Percentiles rank a stretch among this genome's conserved stretches.
Conservation (phyloP, 306 rosid genomes). For the Comarum palustre region DNA sequence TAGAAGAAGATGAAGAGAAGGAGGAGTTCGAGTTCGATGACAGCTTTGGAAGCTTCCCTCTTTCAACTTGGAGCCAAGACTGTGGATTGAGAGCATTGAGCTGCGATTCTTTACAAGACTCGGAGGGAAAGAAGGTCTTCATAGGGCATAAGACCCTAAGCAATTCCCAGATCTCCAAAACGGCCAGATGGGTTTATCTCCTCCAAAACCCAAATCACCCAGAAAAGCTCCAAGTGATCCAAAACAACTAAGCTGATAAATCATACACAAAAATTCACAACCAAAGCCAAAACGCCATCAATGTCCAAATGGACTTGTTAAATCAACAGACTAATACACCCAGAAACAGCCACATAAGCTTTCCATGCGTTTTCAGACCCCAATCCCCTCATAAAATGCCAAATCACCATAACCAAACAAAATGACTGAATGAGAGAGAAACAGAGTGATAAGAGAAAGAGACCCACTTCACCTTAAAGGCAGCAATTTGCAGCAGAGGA, state of each 20-base stretch:
- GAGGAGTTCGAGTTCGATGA: constrained; percentile 46
- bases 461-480: constrained; percentile 32
- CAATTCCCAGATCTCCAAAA: constrained; percentile 87
- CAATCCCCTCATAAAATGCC: constrained; percentile 34
- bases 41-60: constrained; percentile 73
- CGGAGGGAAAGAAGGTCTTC: constrained; percentile 81
- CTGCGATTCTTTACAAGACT: constrained; percentile 66
- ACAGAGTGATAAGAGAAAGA: constrained; percentile 4
- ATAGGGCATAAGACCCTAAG: constrained; percentile 65
- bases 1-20: constrained; percentile 53
- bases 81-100: constrained; percentile 76
- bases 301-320: constrained; percentile 1
- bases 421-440: constrained; percentile 9
- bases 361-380: constrained; percentile 18
- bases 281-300: constrained; percentile 6
- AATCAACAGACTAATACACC: constrained; percentile 2
- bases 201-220: constrained; percentile 29
- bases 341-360: neutral
- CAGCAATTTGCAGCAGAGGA: constrained; percentile 40
- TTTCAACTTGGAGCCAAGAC: constrained; percentile 96
- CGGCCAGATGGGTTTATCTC: constrained; percentile 39
- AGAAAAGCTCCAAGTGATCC: constrained; percentile 29
- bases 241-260: constrained; percentile 30
- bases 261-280: constrained; percentile 14
- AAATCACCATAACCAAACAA: constrained; percentile 29